phyloP scores from a whole-genome alignment of 306 rosid genomes.

The Alnus rubra region DNA sequence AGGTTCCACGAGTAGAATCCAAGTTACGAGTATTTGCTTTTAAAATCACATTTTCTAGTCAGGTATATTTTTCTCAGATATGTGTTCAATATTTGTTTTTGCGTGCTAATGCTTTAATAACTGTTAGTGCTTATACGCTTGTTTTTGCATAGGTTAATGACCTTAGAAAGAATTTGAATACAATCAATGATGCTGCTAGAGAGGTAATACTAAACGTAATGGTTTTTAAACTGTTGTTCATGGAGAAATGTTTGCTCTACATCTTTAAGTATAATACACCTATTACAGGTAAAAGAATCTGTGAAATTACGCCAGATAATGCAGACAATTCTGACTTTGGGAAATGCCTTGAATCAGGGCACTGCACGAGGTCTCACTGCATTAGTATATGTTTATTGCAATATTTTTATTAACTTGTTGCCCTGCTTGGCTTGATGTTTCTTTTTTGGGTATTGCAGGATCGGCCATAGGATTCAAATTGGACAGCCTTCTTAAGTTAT shows the following conservation, averaged over 20 bases:
- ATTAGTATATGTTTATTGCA: slow-evolving; percentile 14
- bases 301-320: slow-evolving; percentile 88
- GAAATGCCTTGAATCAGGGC: slow-evolving; percentile 97
- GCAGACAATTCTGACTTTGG: slow-evolving; percentile 98
- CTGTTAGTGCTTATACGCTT: slow-evolving; percentile 28
- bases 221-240: slow-evolving; percentile 27
- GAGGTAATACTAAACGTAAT: slow-evolving; percentile 58
- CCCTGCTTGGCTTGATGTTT: slow-evolving; percentile 24
- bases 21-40: slow-evolving; percentile 97
- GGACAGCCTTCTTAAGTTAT: slow-evolving; percentile 97
- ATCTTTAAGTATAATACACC: slow-evolving; percentile 25
- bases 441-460: slow-evolving; percentile 55
- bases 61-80: slow-evolving; percentile 51
- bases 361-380: slow-evolving; percentile 76
- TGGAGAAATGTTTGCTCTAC: slow-evolving; percentile 14
- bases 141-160: slow-evolving; percentile 67
- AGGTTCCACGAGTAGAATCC: slow-evolving; percentile 94
- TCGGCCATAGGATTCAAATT: slow-evolving; percentile 96
- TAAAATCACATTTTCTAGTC: slow-evolving; percentile 81
- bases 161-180: slow-evolving; percentile 64
- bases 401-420: slow-evolving; percentile 10
- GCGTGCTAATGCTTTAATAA: slow-evolving; percentile 21
- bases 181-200: slow-evolving; percentile 79
- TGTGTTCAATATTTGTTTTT: slow-evolving; percentile 20
- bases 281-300: slow-evolving; percentile 89